These are phyloP conservation scores for Metarhizium rileyi DNA, from an alignment of 2,329 filamentous ascomycete genomes.

Conservation along the genomic window DNA sequence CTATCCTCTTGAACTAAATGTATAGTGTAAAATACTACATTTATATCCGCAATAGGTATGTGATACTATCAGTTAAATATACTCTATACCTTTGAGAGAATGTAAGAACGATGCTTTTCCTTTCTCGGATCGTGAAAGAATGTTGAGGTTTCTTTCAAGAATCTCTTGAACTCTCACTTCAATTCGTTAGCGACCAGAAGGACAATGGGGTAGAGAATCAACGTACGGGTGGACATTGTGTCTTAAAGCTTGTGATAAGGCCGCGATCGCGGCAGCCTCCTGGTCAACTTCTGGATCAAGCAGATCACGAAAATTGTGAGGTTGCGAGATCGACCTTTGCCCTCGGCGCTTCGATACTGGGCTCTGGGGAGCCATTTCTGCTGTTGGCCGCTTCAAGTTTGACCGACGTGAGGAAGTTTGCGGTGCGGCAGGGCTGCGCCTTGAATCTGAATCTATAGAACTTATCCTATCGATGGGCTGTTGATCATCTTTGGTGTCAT, in stretches of 20 bases:
- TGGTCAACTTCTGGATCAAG: background rate
- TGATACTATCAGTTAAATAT: too few species aligned
- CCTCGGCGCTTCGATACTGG: slow-evolving; percentile 2
- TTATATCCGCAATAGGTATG: too few species aligned
- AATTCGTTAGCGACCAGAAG: too few species aligned
- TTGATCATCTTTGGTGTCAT: background rate
- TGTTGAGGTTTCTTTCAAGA: too few species aligned
- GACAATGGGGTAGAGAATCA: too few species aligned
- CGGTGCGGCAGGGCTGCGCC: slow-evolving; percentile 3
- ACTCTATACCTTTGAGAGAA: too few species aligned
- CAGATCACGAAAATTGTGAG: background rate
- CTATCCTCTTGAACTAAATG: too few species aligned
- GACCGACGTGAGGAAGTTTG: background rate
- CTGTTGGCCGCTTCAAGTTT: background rate
- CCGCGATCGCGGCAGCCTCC: slow-evolving; percentile 1
- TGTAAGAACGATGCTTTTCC: too few species aligned
- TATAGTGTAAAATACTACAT: too few species aligned
- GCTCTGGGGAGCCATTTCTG: slow-evolving; percentile 1
- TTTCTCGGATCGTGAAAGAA: too few species aligned
- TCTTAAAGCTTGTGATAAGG: slow-evolving; percentile 1
- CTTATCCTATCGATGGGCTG: slow-evolving; percentile 1
- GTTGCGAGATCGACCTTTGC: background rate
- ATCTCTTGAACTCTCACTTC: too few species aligned
- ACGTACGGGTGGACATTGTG: background rate
- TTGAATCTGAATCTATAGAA: slow-evolving; percentile 1